Percentiles rank a stretch among this genome's conserved stretches.
Evolutionary conservation across 2,329 filamentous ascomycete species (phyloP).

Genomic region (Cadophora sp.): DNA sequence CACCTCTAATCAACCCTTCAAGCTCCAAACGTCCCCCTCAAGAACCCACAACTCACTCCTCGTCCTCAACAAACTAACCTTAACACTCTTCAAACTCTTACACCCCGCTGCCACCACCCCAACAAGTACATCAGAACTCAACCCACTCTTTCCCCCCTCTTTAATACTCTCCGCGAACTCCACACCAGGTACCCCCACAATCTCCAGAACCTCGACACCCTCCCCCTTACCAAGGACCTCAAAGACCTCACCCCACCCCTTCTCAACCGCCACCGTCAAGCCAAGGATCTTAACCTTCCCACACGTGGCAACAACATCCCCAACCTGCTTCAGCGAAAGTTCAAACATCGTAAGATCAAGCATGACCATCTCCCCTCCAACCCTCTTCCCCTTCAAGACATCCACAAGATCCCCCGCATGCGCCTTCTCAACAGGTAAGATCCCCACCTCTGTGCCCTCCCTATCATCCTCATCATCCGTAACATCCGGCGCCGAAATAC

Average conservation of each 20-base stretch:
- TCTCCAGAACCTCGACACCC: slow-evolving; percentile 36
- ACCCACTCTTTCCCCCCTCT: slow-evolving; percentile 20
- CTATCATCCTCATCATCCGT: slow-evolving; percentile 38
- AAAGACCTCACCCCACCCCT: slow-evolving; percentile 34
- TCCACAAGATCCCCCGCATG: slow-evolving; percentile 25
- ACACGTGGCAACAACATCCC: slow-evolving; percentile 46
- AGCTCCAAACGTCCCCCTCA: slow-evolving; percentile 28
- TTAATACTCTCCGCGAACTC: slow-evolving; percentile 36
- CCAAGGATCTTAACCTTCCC: slow-evolving; percentile 49
- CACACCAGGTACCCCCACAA: slow-evolving; percentile 38
- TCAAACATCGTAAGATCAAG: slow-evolving; percentile 52
- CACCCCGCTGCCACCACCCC: slow-evolving; percentile 24
- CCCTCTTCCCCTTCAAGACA: slow-evolving; percentile 37
- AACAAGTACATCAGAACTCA: slow-evolving; percentile 26
- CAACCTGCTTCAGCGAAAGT: slow-evolving; percentile 46
- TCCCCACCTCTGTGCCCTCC: slow-evolving; percentile 37
- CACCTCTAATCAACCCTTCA: slow-evolving; percentile 6
- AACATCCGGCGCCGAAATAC: slow-evolving; percentile 32
- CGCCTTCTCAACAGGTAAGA: slow-evolving; percentile 25
- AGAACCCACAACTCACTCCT: slow-evolving; percentile 33
- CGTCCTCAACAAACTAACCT: slow-evolving; percentile 38
- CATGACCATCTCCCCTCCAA: slow-evolving; percentile 35
- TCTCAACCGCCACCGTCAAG: slow-evolving; percentile 47
- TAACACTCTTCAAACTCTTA: slow-evolving; percentile 34
- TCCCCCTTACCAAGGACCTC: slow-evolving; percentile 23